Conservation (phyloP, 1,139 yeast species). For the Torulaspora globosa region DNA sequence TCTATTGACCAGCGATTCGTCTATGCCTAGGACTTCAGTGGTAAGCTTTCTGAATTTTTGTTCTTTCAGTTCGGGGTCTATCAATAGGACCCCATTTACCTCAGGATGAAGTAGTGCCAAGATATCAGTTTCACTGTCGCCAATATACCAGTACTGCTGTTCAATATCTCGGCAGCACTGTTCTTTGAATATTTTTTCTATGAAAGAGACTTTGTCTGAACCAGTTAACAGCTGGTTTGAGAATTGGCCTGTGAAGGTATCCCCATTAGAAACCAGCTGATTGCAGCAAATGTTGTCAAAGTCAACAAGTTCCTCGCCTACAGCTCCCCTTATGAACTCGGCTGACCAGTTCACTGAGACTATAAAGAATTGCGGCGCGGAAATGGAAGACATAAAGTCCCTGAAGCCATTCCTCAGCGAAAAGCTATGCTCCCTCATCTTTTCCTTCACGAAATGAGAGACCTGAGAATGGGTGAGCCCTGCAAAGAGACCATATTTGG, state of each 20-base stretch:
- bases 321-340: slow-evolving; percentile 27
- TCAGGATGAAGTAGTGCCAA: slow-evolving; percentile 29
- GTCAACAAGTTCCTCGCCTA: slow-evolving; percentile 11
- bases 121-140: slow-evolving; percentile 36
- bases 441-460: slow-evolving; percentile 10
- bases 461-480: slow-evolving; percentile 22
- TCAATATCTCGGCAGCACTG: not conserved
- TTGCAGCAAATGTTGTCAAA: slow-evolving; percentile 27
- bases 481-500: slow-evolving; percentile 20
- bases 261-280: slow-evolving; percentile 16
- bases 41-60: slow-evolving; percentile 23
- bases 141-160: slow-evolving; percentile 29
- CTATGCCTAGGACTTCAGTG: slow-evolving; percentile 18
- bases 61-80: slow-evolving; percentile 31
- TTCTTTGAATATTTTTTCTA: slow-evolving; percentile 13
- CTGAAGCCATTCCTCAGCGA: slow-evolving; percentile 20
- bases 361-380: slow-evolving; percentile 19
- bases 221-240: slow-evolving; percentile 30
- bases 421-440: slow-evolving; percentile 1
- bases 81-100: slow-evolving; percentile 29
- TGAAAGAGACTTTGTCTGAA: slow-evolving; percentile 26
- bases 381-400: slow-evolving; percentile 8
- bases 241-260: slow-evolving; percentile 27
- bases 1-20: slow-evolving; percentile 2
- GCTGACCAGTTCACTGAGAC: slow-evolving; percentile 35